Conservation (phyloP, 208 protist species). For the Naegleria lovaniensis region DNA sequence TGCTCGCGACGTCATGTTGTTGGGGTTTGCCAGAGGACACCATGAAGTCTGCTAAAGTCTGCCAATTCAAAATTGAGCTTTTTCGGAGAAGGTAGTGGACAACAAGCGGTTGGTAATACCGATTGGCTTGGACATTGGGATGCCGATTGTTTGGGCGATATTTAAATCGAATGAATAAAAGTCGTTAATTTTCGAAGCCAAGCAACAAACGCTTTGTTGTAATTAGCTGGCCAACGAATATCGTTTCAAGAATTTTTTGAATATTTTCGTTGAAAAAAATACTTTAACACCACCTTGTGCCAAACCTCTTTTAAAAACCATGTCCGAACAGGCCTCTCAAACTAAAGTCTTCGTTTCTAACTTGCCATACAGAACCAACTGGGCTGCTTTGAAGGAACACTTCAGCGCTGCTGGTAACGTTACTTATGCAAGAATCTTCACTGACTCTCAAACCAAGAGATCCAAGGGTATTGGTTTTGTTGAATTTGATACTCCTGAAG, state of each 20-base stretch:
- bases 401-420: background rate
- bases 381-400: background rate
- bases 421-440: background rate
- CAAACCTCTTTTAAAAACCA: background rate
- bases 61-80: too few species aligned
- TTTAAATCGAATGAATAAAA: too few species aligned
- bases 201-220: too few species aligned
- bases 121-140: too few species aligned
- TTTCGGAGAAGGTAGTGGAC: too few species aligned
- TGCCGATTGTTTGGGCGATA: too few species aligned
- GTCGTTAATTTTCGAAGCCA: too few species aligned
- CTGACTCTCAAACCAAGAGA: background rate
- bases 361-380: background rate
- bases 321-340: background rate
- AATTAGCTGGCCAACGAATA: background rate
- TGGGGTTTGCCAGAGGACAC: too few species aligned
- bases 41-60: too few species aligned
- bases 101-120: too few species aligned
- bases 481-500: background rate
- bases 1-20: too few species aligned
- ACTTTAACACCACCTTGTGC: background rate
- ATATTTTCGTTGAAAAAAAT: background rate
- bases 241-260: background rate
- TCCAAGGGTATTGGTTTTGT: conserved; percentile 26
- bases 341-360: background rate